Evolutionary conservation across 148 eudicot genomes (phyloP), one percentile per base, ranked within the genome.

Genomic region (Amaranthus palmeri): DNA sequence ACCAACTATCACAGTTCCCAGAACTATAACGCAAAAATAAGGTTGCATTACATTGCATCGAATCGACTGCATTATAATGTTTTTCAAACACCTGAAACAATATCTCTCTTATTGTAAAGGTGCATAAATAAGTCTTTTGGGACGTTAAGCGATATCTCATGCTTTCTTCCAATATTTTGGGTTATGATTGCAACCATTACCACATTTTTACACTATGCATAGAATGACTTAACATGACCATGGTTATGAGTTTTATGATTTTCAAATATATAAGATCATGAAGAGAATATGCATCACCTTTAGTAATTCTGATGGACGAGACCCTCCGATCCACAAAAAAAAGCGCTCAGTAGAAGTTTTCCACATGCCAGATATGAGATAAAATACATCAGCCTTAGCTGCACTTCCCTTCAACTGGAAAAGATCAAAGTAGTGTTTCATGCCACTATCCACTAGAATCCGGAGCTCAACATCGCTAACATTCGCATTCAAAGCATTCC

Each of bases 321-420:
- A 93, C 48, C 98, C 98, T 61, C 98, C 98, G 42, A 93, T 93
- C 98, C 98, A 93, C 71, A 84, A 80, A 85, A 93, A 93, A 80
- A 91, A 84, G 48, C 93, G 86, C 54, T 93, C 98, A 25, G 88
- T 85, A 61, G 98, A 68, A 48, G 98, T 87, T 75, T 83, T 86
- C 97, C 98, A 93, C 81, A 85, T 83, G 72, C 98, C 98, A 68
- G 97, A 87, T 81, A 89, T 91, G 56, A 93, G 77, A 74, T 89
- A 89, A 67, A 88, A 89, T 54, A 89, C 90, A 54, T 91, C 97
- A n/a, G 83, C 82, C 73, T 79, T 89, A 66, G 93, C 97, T 59
- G 96, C 97, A 65, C 74, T 77, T 59, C 85, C 88, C 84, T 91
- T 93, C 76, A 93, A 76, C 47, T 68, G 75, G 77, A 93, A 93